Conservation (phyloP, 495 filamentous ascomycete species). For the Aspergillus bridgeri region DNA sequence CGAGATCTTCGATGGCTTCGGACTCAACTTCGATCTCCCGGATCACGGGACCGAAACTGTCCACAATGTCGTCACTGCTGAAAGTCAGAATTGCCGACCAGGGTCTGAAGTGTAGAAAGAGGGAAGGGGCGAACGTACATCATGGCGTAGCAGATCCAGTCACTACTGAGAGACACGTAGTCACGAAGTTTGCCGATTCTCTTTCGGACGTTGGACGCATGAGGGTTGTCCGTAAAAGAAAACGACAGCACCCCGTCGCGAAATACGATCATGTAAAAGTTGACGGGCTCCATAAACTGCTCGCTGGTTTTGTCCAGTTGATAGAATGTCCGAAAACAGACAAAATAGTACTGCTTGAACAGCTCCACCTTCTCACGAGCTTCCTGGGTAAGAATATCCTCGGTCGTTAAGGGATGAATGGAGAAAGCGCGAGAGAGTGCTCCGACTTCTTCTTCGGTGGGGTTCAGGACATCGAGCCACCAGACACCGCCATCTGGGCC, state of each 20-base stretch:
- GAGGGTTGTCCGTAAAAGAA: conserved; percentile 78
- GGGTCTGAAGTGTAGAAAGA: conserved; percentile 9
- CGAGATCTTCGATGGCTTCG: conserved; percentile 89
- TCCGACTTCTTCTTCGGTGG: conserved; percentile 82
- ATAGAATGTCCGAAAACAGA: conserved; percentile 91
- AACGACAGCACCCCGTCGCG: conserved; percentile 93
- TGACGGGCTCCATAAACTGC: conserved; percentile 80
- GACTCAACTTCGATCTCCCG: conserved; percentile 81
- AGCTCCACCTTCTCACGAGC: conserved; percentile 97
- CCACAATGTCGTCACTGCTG: conserved; percentile 87
- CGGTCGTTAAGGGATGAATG: conserved; percentile 87
- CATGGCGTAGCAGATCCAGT: conserved; percentile 99
- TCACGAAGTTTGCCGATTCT: conserved; percentile 90
- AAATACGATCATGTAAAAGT: conserved; percentile 96
- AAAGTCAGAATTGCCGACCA: neutral
- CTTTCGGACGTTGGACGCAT: conserved; percentile 83
- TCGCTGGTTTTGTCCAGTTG: conserved; percentile 76
- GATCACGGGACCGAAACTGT: conserved; percentile 88
- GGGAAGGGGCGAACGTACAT: conserved; percentile 60
- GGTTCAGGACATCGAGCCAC: conserved; percentile 94
- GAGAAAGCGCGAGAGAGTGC: conserved; percentile 89
- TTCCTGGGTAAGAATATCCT: conserved; percentile 93
- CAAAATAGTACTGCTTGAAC: conserved; percentile 95
- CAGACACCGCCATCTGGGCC: conserved; percentile 73
- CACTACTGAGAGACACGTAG: conserved; percentile 85